Base-by-base conservation (phyloP, 805 yeast species). In the Hanseniaspora guilliermondii region DNA sequence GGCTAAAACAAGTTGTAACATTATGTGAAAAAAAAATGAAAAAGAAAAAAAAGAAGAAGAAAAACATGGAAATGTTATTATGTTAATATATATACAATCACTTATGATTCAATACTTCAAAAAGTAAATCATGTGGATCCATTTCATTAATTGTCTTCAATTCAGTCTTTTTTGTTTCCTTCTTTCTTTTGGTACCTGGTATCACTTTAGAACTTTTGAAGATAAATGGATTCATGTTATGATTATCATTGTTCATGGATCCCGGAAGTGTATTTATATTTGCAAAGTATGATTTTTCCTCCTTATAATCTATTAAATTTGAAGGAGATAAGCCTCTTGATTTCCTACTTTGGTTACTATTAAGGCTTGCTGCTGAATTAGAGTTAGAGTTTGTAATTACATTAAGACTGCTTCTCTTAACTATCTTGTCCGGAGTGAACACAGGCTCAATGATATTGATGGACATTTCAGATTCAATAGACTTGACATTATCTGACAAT, bases 1-100 rank as follows among this genome's bases (percentile, higher is more conserved):
- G 47, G 8, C 21, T 24, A 63, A 65, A 14, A 63, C 66, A 45
- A 58, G 67, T 47, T 74, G 77, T 66, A 63, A 64, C 33, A 66
- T 73, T 59, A 72, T 73, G 76, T 73, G 62, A 69, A 21, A 32
- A 30, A 24, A 19, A 17, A 37, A 39, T 46, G 6, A 22, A 11
- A 9, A 30, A 21, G 30, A 16, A 53, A 30, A 27, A 38, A 22
- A 42, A 33, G 35, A 42, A 27, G 24, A 36, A 17, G 8, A 17
- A 17, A 16, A 8, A 37, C 4, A 19, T 11, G 36, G 21, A 36
- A 32, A 32, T 35, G 19, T 17, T 2, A 24, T 42, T 24, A 3
- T n/a, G 3, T 22, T 21, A 3, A 11, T 42, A 14, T 42, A 27
- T 25, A n/a, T 8, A 16, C 11, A 11, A 17, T 40, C 25, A 33